A percentile compares a stretch with the other conserved stretches of the same genome.
Conservation (phyloP, 2,329 filamentous ascomycete species). For the Thelonectria olida region DNA sequence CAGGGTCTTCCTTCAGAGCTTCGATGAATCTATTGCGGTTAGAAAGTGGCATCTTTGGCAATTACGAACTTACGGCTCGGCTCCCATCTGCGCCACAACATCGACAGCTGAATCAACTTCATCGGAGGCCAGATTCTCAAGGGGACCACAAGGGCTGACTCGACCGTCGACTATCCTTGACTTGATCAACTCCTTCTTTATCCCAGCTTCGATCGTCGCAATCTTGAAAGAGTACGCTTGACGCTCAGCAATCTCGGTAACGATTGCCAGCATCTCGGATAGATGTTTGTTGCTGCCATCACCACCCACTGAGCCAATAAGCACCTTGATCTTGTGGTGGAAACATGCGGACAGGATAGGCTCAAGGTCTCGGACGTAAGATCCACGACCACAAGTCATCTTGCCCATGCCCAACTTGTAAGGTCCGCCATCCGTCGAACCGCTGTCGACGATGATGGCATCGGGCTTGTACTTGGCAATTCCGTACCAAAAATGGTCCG, state of each 20-base stretch:
- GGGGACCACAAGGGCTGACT: constrained; percentile 45
- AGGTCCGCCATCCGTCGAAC: constrained; percentile 43
- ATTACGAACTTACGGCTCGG: constrained; percentile 29
- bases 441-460: constrained; percentile 42
- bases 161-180: constrained; percentile 35
- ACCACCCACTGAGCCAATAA: constrained; percentile 52
- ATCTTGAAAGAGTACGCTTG: constrained; percentile 43
- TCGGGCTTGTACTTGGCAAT: no score
- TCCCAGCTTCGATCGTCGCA: constrained; percentile 45
- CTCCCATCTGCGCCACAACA: constrained; percentile 36
- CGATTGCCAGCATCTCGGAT: constrained; percentile 48
- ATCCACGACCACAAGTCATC: constrained; percentile 47
- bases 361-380: constrained; percentile 52
- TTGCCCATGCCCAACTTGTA: constrained; percentile 48
- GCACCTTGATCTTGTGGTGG: no score
- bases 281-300: constrained; percentile 52
- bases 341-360: no score
- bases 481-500: constrained; percentile 44
- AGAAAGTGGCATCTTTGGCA: no score
- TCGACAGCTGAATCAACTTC: constrained; percentile 32
- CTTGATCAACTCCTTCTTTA: constrained; percentile 42
- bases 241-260: constrained; percentile 44
- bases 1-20: constrained; percentile 32
- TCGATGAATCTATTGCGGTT: no score
- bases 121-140: constrained; percentile 41